Percentiles rank a stretch among this genome's conserved stretches.
Conservation (phyloP, 441 rosid genomes). For the Populus hybrid region DNA sequence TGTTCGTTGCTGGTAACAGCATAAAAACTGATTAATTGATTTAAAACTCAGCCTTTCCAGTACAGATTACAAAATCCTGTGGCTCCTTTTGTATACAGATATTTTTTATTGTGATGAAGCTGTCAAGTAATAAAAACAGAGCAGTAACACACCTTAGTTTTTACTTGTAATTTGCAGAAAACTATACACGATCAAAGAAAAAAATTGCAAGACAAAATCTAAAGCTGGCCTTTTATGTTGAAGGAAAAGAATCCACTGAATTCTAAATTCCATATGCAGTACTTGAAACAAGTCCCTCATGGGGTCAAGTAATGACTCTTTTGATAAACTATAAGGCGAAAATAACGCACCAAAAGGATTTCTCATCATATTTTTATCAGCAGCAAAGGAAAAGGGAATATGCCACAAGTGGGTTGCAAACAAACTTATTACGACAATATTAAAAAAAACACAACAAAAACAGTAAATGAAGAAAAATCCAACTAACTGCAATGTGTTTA, state of each 20-base stretch:
- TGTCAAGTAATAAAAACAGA: background rate
- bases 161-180: background rate
- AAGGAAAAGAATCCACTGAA: background rate
- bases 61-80: background rate
- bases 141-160: background rate
- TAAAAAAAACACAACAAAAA: background rate
- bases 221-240: background rate
- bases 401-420: background rate
- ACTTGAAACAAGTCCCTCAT: background rate
- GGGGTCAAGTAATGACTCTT: background rate
- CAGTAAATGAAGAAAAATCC: background rate
- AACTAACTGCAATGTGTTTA: background rate
- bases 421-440: background rate
- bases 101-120: background rate
- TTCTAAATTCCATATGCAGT: background rate
- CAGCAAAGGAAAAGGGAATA: background rate
- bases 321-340: background rate
- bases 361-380: background rate
- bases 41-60: background rate
- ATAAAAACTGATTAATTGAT: background rate
- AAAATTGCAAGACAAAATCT: background rate
- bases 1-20: background rate
- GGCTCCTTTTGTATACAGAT: background rate
- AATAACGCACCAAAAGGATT: background rate
- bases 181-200: background rate